Conservation (phyloP, 495 filamentous ascomycete species). For the Penicillium flavigenum region DNA sequence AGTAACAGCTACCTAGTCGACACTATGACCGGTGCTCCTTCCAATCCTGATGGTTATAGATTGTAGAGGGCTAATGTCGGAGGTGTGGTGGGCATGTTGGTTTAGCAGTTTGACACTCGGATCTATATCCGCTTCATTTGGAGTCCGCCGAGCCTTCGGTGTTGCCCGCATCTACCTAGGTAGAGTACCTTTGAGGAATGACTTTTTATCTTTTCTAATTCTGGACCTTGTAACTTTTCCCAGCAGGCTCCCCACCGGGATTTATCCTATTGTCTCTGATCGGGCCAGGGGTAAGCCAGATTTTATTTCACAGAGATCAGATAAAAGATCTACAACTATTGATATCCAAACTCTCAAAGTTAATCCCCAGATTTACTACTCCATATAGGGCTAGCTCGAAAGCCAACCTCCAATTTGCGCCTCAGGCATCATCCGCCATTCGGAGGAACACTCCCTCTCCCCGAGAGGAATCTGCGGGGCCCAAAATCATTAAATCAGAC, state of each 20-base stretch:
- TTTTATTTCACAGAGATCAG: neutral
- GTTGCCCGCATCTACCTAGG: neutral
- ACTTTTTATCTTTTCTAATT: neutral
- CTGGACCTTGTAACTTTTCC: neutral
- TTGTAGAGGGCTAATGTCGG: neutral
- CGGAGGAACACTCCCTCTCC: conserved; percentile 36
- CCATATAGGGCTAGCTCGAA: conserved; percentile 3
- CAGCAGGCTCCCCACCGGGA: neutral
- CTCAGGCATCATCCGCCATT: conserved; percentile 17
- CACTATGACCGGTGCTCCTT: neutral
- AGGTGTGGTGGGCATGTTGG: neutral
- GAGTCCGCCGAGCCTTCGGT: neutral
- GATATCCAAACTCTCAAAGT: conserved; percentile 4
- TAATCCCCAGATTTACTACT: conserved; percentile 8
- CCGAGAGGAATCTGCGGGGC: conserved; percentile 37
- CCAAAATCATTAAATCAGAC: conserved; percentile 16
- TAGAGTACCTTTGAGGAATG: neutral
- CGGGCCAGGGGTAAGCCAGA: neutral
- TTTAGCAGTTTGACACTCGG: neutral
- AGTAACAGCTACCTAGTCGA: neutral
- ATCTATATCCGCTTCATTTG: neutral
- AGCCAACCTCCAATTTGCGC: conserved; percentile 4
- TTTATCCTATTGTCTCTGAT: neutral
- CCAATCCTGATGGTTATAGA: neutral
- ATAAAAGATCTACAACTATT: neutral